Base-by-base conservation (phyloP, 441 rosid genomes). In the Erysimum cheiri region DNA sequence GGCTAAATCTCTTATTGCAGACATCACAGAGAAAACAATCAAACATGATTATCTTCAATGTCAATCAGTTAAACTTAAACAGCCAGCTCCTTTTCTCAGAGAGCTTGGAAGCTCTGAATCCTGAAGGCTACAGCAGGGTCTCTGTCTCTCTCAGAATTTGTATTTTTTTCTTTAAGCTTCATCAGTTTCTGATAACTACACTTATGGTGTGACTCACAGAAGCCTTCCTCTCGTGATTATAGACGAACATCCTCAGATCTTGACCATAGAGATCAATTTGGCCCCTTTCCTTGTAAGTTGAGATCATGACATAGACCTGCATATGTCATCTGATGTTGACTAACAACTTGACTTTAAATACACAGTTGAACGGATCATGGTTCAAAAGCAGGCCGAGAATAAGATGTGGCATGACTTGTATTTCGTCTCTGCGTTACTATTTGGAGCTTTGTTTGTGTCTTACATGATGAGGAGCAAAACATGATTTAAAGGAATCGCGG, bases 351-450 rank as follows among this genome's bases (percentile, higher is more conserved):
- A 63, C 14, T 33, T 33, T 50, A 3, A 36, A 64, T 26, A n/a
- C 36, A 60, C 49, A 60, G 49, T 60, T 39, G 64, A 60, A 26
- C 19, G 49, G n/a, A 13, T n/a, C 49, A 17, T 36, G 61, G 44
- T 57, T 40, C 4, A 8, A 54, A 32, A 3, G 60, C 24, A 31
- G 60, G 11, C 7, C 0, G 36, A 28, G 19, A 53, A 31, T 5
- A 35, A 26, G 9, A 13, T 2, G 1, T 5, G 32, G 6, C 17
- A 6, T 35, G 6, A 12, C 8, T 12, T 60, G n/a, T 8, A 4
- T 60, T n/a, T 26, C 37, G 26, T 26, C 5, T 14, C 24, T 60
- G 52, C 2, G 24, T 29, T 60, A 60, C 65, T 4, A 22, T 48
- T 48, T 31, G 24, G 3, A 49, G n/a, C 33, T 13, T 33, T 64